Evolutionary conservation across 2,329 filamentous ascomycete species (phyloP), one percentile per base, ranked within the genome.

Genomic region (Sporothrix protearum): DNA sequence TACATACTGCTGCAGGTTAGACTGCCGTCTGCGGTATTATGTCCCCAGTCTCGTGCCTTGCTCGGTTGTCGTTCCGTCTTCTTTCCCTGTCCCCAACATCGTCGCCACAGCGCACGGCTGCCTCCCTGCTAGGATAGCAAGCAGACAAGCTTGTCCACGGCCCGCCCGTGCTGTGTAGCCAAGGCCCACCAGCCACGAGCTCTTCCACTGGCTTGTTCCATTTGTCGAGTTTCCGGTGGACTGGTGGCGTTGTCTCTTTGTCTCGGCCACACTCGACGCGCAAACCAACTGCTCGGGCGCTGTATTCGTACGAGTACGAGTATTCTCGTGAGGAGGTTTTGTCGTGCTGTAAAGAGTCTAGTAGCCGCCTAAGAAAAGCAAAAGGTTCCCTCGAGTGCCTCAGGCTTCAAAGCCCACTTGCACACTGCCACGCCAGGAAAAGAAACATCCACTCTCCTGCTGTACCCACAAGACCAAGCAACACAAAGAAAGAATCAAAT

Each of bases 391-490:
- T 19, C 14, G 42, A 3, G 61, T 63, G 30, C 57, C 39, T 19
- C 22, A 47, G 61, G 61, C 33, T 14, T 8, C 19, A 12, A 28
- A 28, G 36, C 22, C 8, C 22, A n/a, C 39, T 64, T 49, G 19
- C 30, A 47, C 67, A 57, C 67, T 47, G 67, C 67, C 67, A 69
- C 67, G 19, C 51, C 51, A 25, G 51, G 39, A 69, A 69, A 57
- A 69, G 67, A 47, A 55, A 57, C 49, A 57, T 5, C 10, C 19
- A 42, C 9, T 30, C 39, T 45, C 12, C 39, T 10, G 6, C 42
- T 47, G 42, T 47, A 9, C 6, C 14, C 14, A 7, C 4, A 39
- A 25, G 66, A 39, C 28, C 28, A 39, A 30, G 25, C 51, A 59
- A 25, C 12, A 59, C 25, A 49, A 61, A 36, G 28, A 30, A 28